Percentiles rank a stretch among this genome's conserved stretches.
Conservation (phyloP, 352 stramenopile genomes). For the Globisporangium heterothallicum region DNA sequence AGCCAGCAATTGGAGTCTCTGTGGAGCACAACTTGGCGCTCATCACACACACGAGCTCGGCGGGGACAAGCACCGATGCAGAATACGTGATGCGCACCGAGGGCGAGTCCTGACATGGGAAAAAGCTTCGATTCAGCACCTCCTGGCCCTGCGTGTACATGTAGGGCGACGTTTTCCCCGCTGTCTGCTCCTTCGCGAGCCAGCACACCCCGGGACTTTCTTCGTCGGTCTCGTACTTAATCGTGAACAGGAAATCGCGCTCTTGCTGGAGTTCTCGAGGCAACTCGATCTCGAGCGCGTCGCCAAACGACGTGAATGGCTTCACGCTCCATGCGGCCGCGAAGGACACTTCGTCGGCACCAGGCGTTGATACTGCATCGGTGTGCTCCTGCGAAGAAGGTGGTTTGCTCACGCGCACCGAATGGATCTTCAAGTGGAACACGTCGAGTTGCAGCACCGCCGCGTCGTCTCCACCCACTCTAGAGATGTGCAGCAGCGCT, state of each 20-base stretch:
- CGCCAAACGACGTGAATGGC: conserved; percentile 61
- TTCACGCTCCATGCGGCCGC: conserved; percentile 35
- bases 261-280: conserved; percentile 13
- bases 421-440: conserved; percentile 51
- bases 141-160: conserved; percentile 86
- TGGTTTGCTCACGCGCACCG: conserved; percentile 14
- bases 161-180: conserved; percentile 68
- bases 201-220: conserved; percentile 78
- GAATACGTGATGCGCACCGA: conserved; percentile 95
- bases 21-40: conserved; percentile 54
- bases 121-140: conserved; percentile 81
- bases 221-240: conserved; percentile 57
- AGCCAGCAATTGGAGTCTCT: too few species aligned
- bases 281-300: conserved; percentile 47
- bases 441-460: conserved; percentile 40
- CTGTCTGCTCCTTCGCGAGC: conserved; percentile 80
- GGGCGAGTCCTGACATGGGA: conserved; percentile 91
- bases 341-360: background rate
- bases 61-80: conserved; percentile 87
- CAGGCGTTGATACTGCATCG: conserved; percentile 7
- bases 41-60: conserved; percentile 89
- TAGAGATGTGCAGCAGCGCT: conserved; percentile 32
- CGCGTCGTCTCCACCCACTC: conserved; percentile 11
- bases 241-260: conserved; percentile 28
- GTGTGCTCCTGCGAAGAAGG: conserved; percentile 9